These are phyloP conservation scores for Syncephalastrum sp. DNA, from an alignment of 371 early-diverging fungal species.

Conservation along the genomic window DNA sequence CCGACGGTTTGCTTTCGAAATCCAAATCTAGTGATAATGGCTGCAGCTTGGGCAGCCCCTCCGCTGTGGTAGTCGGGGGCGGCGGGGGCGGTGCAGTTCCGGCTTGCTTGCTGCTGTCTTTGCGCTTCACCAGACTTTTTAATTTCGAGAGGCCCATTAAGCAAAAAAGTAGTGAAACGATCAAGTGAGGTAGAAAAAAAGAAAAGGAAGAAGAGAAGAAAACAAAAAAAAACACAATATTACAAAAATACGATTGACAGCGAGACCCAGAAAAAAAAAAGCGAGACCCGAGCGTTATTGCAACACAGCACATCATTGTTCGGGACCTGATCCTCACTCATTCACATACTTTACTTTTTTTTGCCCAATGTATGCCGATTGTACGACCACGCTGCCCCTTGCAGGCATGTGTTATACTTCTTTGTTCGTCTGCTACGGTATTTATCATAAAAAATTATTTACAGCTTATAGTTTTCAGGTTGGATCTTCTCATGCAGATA, in stretches of 20 bases:
- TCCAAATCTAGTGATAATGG: slow-evolving; percentile 23
- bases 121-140: slow-evolving; percentile 29
- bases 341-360: no score
- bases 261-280: no score
- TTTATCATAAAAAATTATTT: slow-evolving; percentile 7
- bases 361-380: no score
- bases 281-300: no score
- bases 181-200: slow-evolving; percentile 12
- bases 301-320: no score
- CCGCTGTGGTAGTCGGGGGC: slow-evolving; percentile 1
- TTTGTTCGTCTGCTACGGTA: no score
- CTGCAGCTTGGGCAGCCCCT: slow-evolving; percentile 15
- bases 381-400: no score
- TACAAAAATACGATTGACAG: no score
- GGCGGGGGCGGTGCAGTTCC: slow-evolving; percentile 3
- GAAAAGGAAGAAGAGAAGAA: slow-evolving; percentile 1
- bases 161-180: slow-evolving; percentile 7
- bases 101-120: slow-evolving; percentile 18
- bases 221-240: neutral
- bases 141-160: slow-evolving; percentile 32
- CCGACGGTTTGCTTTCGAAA: slow-evolving; percentile 15
- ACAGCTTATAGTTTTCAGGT: slow-evolving; percentile 33
- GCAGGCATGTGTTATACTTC: no score
- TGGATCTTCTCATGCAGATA: slow-evolving; percentile 67
- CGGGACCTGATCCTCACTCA: no score